These are phyloP conservation scores for Backusella australiensis DNA, from an alignment of 192 early-diverging fungal genomes.

Conservation along the genomic window DNA sequence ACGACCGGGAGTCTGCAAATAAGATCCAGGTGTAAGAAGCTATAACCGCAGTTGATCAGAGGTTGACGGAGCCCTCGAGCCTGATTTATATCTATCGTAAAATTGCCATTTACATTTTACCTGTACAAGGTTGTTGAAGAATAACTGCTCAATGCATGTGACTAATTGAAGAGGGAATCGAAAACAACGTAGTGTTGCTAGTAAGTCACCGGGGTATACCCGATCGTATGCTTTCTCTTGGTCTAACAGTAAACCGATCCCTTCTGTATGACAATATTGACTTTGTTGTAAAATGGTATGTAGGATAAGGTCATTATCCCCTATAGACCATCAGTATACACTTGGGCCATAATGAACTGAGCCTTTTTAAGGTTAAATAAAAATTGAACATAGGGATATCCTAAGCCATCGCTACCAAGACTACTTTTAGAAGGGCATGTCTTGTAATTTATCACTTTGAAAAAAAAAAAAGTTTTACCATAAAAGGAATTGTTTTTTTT, in stretches of 20 bases:
- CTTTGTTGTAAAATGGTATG: neutral
- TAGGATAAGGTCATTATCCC: slow-evolving; percentile 17
- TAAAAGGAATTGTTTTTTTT: too few relatives aligned
- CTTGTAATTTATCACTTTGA: too few relatives aligned
- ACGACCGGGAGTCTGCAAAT: too few relatives aligned
- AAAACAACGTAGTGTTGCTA: neutral
- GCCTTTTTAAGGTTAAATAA: too few relatives aligned
- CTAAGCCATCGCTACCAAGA: too few relatives aligned
- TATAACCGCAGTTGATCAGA: too few relatives aligned
- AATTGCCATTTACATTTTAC: slow-evolving; percentile 24
- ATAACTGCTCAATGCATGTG: slow-evolving; percentile 2
- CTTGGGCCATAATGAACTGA: too few relatives aligned
- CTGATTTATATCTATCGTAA: neutral
- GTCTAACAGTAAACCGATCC: slow-evolving; percentile 13
- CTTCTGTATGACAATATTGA: too few relatives aligned
- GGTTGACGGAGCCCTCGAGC: slow-evolving; percentile 17
- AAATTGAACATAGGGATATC: too few relatives aligned
- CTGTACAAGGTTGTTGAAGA: slow-evolving; percentile 18
- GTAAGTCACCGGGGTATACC: slow-evolving; percentile 13
- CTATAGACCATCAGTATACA: neutral
- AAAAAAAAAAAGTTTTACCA: too few relatives aligned
- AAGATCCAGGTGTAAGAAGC: too few relatives aligned
- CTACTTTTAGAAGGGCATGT: too few relatives aligned
- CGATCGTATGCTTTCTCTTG: slow-evolving; percentile 24
- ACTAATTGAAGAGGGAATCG: slow-evolving; percentile 7